phyloP scores from a whole-genome alignment of 2,329 filamentous ascomycete species.

The Xylariaceae sp. region DNA sequence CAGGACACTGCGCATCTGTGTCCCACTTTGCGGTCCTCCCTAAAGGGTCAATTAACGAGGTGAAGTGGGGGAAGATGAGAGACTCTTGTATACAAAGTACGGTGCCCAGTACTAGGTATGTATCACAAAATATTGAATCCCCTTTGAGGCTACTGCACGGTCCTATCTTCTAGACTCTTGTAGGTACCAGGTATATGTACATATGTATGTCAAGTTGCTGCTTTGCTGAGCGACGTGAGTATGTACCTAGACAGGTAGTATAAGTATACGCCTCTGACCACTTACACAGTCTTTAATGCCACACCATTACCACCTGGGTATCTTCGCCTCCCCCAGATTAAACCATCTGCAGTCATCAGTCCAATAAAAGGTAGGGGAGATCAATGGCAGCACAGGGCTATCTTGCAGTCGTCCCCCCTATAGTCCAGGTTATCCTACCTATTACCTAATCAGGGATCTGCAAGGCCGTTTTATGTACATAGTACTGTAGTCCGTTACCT shows the following conservation, averaged over 20 bases:
- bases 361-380: too few relatives aligned
- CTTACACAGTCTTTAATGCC: constrained; percentile 2
- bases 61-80: not conserved
- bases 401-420: too few relatives aligned
- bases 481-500: too few relatives aligned
- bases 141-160: constrained; percentile 9
- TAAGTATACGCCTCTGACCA: not conserved
- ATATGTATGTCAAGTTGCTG: not conserved
- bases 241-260: too few relatives aligned
- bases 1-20: constrained; percentile 11
- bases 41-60: not conserved
- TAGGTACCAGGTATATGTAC: not conserved
- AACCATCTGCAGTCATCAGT: not conserved
- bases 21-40: constrained; percentile 2
- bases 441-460: not conserved
- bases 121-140: not conserved
- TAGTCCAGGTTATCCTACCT: too few relatives aligned
- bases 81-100: not conserved
- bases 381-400: not conserved
- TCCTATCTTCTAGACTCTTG: constrained; percentile 11
- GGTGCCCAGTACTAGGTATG: not conserved
- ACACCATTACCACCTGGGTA: constrained; percentile 3
- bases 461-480: not conserved
- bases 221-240: not conserved
- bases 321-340: not conserved